Base-by-base conservation (phyloP, 2,329 filamentous ascomycete species). In the Domatiomyces catenatus region DNA sequence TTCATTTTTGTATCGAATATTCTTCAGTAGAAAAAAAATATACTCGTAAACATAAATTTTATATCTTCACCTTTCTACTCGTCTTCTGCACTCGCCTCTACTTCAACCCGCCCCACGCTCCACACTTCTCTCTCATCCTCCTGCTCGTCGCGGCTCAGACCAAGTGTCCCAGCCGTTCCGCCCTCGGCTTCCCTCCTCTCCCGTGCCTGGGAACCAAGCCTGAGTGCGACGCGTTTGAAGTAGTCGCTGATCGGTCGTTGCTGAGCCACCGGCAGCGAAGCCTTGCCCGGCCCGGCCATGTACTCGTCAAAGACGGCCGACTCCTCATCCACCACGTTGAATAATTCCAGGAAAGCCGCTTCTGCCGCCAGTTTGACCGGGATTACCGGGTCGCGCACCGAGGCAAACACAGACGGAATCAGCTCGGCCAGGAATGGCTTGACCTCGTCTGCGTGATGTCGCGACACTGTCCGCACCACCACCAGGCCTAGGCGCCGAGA, bases 71-170 rank as follows among this genome's bases (percentile, higher is more conserved):
- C 28, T 10, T 12, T 15, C 32, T 39, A 39, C 32, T 39, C 32
- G 15, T 39, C 32, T 15, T 39, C 32, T 39, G 8, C 10, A 39
- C 32, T 39, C 15, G 32, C 58, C 7, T 77, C 83, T 46, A 89
- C 70, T 64, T 96, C 90, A 47, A 94, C 81, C 68, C 84, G 89
- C 5, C 92, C 92, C 47, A 98, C 84, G 64, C 86, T 92, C 89
- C 88, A 94, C 55, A 98, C 81, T 71, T 98, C 92, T 67, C 80
- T 83, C 72, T 95, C 87, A 68, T 98, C 92, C 63, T 98, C 92
- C 28, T 80, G 72, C 70, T 98, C 92, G 66, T 98, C 92, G 63
- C 86, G 88, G 32, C 83, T 85, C 60, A 98, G 66, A 0, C 89
- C 89, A 47, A 96, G 64, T 0, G 88, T 87, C 46, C 89, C 89